Conservation (phyloP, 306 rosid genomes). For the Cucumis cinereus region DNA sequence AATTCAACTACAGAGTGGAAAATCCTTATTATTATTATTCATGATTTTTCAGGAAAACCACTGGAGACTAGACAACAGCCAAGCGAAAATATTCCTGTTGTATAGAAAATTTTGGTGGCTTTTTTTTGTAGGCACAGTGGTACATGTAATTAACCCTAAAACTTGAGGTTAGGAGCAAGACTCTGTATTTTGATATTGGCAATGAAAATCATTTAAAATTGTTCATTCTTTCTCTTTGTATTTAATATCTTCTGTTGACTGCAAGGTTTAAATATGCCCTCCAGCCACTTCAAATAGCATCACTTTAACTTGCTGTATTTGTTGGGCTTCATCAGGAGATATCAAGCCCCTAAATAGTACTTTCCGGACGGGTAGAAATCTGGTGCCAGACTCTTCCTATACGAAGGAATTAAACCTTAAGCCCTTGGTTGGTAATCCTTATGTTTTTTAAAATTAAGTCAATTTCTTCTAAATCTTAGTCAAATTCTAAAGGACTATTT, state of each 20-base stretch:
- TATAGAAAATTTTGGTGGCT: constrained; percentile 28
- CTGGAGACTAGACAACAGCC: constrained; percentile 52
- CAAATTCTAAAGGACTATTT: no score
- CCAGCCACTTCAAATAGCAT: neutral
- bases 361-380: neutral
- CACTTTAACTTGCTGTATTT: neutral
- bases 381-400: neutral
- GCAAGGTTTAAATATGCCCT: neutral
- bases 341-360: neutral
- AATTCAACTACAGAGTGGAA: neutral
- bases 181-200: constrained; percentile 32
- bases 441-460: no score
- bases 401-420: neutral
- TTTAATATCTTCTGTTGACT: neutral
- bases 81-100: constrained; percentile 66
- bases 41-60: constrained; percentile 48
- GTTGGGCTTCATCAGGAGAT: neutral
- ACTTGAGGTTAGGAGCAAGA: constrained; percentile 55
- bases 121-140: constrained; percentile 27
- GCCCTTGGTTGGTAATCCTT: no score
- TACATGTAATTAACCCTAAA: constrained; percentile 31
- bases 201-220: constrained; percentile 26
- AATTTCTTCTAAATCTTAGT: no score
- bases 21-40: constrained; percentile 14
- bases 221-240: neutral